Conservation (phyloP, 2,329 filamentous ascomycete species). For the Fusarium citri region DNA sequence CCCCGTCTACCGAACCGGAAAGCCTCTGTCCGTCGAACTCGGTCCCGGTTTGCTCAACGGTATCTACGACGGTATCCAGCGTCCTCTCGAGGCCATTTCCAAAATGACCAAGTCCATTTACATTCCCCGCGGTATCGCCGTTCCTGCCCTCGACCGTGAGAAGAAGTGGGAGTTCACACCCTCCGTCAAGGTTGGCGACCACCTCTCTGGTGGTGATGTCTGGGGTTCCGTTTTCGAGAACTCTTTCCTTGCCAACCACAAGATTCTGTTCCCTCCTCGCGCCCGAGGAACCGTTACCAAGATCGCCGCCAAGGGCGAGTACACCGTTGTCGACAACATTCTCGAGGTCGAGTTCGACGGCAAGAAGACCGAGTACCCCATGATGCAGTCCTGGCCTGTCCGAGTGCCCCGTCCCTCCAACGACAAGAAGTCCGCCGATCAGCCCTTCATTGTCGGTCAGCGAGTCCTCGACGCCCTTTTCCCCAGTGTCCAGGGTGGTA, state of each 20-base stretch:
- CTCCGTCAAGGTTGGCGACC: constrained; percentile 91
- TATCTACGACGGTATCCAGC: constrained; percentile 99
- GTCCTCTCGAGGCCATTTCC: constrained; percentile 88
- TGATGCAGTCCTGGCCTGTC: constrained; percentile 99
- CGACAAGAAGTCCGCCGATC: constrained; percentile 89
- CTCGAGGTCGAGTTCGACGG: constrained; percentile 97
- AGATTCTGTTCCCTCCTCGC: constrained; percentile 89
- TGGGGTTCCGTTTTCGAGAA: constrained; percentile 97
- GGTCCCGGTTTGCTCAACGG: constrained; percentile 98
- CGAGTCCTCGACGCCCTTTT: constrained; percentile 96
- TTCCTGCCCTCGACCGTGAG: constrained; percentile 86
- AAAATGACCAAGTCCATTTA: constrained; percentile 88
- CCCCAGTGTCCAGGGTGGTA: constrained; percentile 95
- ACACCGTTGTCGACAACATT: constrained; percentile 93
- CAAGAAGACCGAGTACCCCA: constrained; percentile 91
- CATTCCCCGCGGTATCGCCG: constrained; percentile 92
- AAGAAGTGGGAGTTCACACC: constrained; percentile 98
- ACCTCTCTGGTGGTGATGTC: constrained; percentile 95
- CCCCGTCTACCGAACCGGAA: constrained; percentile 88
- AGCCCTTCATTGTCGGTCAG: constrained; percentile 96
- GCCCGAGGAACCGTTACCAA: constrained; percentile 92
- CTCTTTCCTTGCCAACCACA: constrained; percentile 92
- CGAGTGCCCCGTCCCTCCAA: constrained; percentile 92
- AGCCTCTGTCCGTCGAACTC: constrained; percentile 96
- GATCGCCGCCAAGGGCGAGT: constrained; percentile 89